These are phyloP conservation scores for Wickerhamomyces sp. DNA, from an alignment of 1,139 yeast species.

Conservation along the genomic window DNA sequence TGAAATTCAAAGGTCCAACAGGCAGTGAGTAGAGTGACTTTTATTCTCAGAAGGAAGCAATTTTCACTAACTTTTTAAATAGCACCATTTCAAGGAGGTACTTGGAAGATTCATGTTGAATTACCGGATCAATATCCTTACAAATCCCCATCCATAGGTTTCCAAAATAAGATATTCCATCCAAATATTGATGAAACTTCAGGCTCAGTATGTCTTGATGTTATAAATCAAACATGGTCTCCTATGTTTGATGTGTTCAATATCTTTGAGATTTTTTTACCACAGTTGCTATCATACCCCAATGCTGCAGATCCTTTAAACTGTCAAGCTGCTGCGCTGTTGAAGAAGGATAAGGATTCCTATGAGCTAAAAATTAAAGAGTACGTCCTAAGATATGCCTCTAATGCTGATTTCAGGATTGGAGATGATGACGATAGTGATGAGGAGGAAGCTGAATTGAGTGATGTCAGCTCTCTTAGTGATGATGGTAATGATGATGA, in stretches of 20 bases:
- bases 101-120: slow-evolving; percentile 90
- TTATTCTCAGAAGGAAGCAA: neutral
- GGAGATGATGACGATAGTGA: slow-evolving; percentile 30
- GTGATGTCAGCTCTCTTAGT: slow-evolving; percentile 40
- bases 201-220: slow-evolving; percentile 94
- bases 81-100: slow-evolving; percentile 85
- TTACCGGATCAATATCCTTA: slow-evolving; percentile 94
- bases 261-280: slow-evolving; percentile 89
- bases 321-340: slow-evolving; percentile 82
- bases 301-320: slow-evolving; percentile 94
- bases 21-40: slow-evolving; percentile 44
- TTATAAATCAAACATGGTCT: slow-evolving; percentile 96
- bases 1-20: slow-evolving; percentile 80
- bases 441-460: slow-evolving; percentile 35
- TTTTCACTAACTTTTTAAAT: neutral
- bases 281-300: slow-evolving; percentile 88
- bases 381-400: slow-evolving; percentile 75
- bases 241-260: slow-evolving; percentile 94
- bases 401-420: slow-evolving; percentile 41
- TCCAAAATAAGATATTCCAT: slow-evolving; percentile 85
- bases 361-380: slow-evolving; percentile 69
- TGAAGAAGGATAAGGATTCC: slow-evolving; percentile 63
- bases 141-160: slow-evolving; percentile 94
- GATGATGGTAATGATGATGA: slow-evolving; percentile 40
- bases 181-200: slow-evolving; percentile 90